phyloP scores from a whole-genome alignment of 83 land plant species.

The Isoetes engelmannii region DNA sequence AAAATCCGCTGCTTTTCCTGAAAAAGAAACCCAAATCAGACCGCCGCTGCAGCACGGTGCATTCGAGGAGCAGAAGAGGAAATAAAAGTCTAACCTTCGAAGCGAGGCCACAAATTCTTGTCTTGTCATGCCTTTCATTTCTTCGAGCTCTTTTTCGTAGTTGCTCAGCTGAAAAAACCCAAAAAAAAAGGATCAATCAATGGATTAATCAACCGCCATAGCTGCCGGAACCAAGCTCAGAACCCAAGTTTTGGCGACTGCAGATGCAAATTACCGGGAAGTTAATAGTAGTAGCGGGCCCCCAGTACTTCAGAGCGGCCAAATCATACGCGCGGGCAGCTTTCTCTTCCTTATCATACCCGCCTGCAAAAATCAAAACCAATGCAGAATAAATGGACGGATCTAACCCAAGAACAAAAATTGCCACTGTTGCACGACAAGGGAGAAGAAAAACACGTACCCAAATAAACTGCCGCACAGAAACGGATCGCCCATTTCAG shows the following conservation, averaged over 20 bases:
- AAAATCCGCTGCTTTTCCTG: constrained; percentile 34
- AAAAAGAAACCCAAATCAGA: neutral
- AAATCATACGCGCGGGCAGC: constrained; percentile 89
- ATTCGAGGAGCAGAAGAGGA: neutral
- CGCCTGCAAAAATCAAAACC: constrained; percentile 38
- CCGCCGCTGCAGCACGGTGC: neutral
- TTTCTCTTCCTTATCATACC: constrained; percentile 90
- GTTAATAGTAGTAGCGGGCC: constrained; percentile 79
- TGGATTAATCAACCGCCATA: too few relatives aligned
- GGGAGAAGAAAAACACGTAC: constrained; percentile 25
- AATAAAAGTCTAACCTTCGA: constrained; percentile 48
- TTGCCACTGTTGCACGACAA: neutral
- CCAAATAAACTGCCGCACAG: constrained; percentile 50
- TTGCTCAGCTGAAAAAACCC: constrained; percentile 46
- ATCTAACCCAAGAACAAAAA: neutral
- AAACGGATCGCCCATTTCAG: neutral
- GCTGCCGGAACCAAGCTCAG: too few relatives aligned
- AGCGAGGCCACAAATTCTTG: constrained; percentile 86
- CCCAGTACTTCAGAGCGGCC: constrained; percentile 93
- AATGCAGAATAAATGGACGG: neutral
- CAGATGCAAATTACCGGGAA: constrained; percentile 39
- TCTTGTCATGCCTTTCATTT: constrained; percentile 79
- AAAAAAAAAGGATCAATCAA: neutral
- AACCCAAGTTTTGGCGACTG: too few relatives aligned
- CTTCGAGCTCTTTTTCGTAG: constrained; percentile 73